Evolutionary conservation across 2,329 filamentous ascomycete genomes (phyloP).

Genomic region (Trichoderma sp.): DNA sequence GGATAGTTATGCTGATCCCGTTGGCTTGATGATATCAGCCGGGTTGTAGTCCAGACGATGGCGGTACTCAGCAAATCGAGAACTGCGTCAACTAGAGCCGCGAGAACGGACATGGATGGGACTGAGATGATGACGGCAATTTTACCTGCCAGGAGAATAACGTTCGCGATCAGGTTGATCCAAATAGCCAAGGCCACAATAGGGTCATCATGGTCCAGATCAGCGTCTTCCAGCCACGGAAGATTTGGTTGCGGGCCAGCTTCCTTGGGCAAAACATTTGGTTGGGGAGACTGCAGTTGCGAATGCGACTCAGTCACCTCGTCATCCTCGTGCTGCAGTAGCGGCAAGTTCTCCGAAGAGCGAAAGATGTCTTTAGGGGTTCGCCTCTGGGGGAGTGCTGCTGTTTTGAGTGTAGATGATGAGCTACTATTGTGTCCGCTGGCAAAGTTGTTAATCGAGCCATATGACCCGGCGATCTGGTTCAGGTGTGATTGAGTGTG

Average conservation of each 20-base stretch:
- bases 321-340: conserved; percentile 52
- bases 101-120: conserved; percentile 77
- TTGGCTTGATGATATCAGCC: conserved; percentile 62
- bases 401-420: conserved; percentile 24
- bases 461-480: conserved; percentile 29
- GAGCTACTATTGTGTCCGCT: conserved; percentile 32
- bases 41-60: conserved; percentile 77
- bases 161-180: conserved; percentile 77
- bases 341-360: conserved; percentile 64
- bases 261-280: neutral
- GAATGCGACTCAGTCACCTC: conserved; percentile 31
- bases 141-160: conserved; percentile 71
- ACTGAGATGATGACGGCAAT: conserved; percentile 74
- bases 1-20: conserved; percentile 75
- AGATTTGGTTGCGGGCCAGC: conserved; percentile 53
- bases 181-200: conserved; percentile 87
- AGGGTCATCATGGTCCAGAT: conserved; percentile 67
- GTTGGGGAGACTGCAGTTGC: neutral
- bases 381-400: conserved; percentile 59
- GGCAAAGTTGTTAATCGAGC: conserved; percentile 29
- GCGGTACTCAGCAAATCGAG: conserved; percentile 79
- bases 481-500: conserved; percentile 27
- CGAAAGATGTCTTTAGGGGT: conserved; percentile 87
- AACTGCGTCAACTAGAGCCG: conserved; percentile 74
- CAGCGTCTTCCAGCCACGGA: conserved; percentile 70